phyloP scores from a whole-genome alignment of 805 yeast genomes.

The Nakazawaea wickerhamii region DNA sequence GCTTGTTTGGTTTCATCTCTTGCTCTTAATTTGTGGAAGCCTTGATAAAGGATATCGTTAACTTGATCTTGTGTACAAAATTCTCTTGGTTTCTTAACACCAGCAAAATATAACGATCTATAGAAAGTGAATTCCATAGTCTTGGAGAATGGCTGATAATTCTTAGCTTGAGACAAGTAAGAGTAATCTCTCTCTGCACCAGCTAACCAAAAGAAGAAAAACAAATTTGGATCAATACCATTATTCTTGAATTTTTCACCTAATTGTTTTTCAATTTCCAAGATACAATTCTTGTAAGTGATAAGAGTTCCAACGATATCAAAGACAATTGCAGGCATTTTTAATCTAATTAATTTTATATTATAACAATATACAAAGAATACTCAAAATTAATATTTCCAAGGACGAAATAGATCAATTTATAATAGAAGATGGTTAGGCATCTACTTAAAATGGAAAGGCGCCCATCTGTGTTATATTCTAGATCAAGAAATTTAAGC shows the following conservation, averaged over 20 bases:
- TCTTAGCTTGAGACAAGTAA: conserved; percentile 14
- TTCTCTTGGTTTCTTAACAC: conserved; percentile 22
- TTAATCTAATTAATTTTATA: neutral
- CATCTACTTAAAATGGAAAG: no score
- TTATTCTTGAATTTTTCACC: conserved; percentile 21
- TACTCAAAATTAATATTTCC: neutral
- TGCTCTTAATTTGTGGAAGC: conserved; percentile 22
- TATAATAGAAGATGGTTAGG: no score
- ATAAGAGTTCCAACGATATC: conserved; percentile 27
- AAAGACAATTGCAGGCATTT: conserved; percentile 25
- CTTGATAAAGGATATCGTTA: conserved; percentile 18
- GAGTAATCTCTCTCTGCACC: conserved; percentile 17
- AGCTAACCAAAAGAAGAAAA: conserved; percentile 14
- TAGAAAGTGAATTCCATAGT: conserved; percentile 24
- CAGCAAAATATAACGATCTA: conserved; percentile 23
- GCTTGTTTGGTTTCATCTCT: conserved; percentile 25
- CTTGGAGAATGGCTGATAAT: conserved; percentile 22
- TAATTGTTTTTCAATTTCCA: conserved; percentile 19
- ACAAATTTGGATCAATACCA: conserved; percentile 18
- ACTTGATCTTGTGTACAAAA: conserved; percentile 25
- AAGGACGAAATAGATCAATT: neutral
- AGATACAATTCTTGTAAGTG: conserved; percentile 21
- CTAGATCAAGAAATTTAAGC: no score
- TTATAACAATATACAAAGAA: neutral
- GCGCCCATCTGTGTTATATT: no score